Percentiles rank a stretch among this genome's conserved stretches.
phyloP scores from a whole-genome alignment of 1,139 yeast species.

The Blastobotrys malaysiensis region DNA sequence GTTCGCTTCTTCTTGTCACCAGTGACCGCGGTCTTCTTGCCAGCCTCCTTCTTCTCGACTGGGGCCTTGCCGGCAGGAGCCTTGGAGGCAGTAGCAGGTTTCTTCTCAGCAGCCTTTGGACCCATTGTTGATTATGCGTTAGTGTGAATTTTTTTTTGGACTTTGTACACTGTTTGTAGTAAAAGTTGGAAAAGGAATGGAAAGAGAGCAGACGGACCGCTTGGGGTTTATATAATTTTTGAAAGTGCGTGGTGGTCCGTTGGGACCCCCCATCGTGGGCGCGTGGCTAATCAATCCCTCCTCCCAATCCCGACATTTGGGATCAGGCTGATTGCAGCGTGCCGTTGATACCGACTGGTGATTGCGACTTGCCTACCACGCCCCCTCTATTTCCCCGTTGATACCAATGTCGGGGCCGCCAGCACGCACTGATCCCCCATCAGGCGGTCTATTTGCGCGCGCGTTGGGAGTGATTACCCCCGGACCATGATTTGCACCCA shows the following conservation, averaged over 20 bases:
- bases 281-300: too few relatives aligned
- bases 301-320: not conserved
- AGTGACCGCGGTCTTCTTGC: constrained; percentile 82
- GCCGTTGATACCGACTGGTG: not conserved
- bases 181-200: constrained; percentile 22
- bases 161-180: constrained; percentile 20
- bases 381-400: not conserved
- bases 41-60: constrained; percentile 93
- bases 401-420: not conserved
- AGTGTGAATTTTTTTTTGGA: constrained; percentile 30
- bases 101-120: constrained; percentile 89
- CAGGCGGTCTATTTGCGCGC: not conserved
- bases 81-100: constrained; percentile 38
- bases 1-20: constrained; percentile 89
- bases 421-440: not conserved
- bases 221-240: constrained; percentile 3
- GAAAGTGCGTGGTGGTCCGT: not conserved
- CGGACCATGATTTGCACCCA: not conserved
- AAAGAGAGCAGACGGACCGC: constrained; percentile 5
- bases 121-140: constrained; percentile 57
- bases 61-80: constrained; percentile 91
- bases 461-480: not conserved
- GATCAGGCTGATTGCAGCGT: not conserved
- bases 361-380: not conserved
- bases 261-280: not conserved